These are phyloP conservation scores for Corynascus novoguineensis DNA, from an alignment of 495 filamentous ascomycete species.

Conservation along the genomic window DNA sequence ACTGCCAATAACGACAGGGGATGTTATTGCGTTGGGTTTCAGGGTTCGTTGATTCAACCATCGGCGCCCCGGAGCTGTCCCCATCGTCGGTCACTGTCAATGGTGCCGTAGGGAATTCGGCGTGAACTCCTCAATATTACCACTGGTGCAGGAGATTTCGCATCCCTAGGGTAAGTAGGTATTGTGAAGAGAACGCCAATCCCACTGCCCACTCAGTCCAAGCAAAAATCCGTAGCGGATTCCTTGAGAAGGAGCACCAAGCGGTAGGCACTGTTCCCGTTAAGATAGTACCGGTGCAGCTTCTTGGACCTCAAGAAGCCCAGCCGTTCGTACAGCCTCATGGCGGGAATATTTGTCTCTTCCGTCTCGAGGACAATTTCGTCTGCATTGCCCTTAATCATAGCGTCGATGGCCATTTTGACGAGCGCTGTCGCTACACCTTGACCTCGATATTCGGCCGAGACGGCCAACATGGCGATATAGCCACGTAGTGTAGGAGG, in stretches of 20 bases:
- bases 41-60: too few relatives aligned
- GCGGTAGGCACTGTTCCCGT: conserved; percentile 90
- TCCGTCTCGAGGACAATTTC: conserved; percentile 97
- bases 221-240: conserved; percentile 27
- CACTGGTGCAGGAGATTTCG: too few relatives aligned
- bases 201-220: conserved; percentile 5
- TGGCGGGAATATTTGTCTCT: conserved; percentile 85
- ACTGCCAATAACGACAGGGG: too few relatives aligned
- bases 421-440: conserved; percentile 93
- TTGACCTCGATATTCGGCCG: conserved; percentile 66
- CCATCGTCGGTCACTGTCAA: too few relatives aligned
- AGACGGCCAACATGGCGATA: conserved; percentile 95
- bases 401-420: conserved; percentile 83
- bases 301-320: conserved; percentile 92
- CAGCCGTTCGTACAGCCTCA: conserved; percentile 87
- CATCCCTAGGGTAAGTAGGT: neutral
- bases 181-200: neutral
- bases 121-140: too few relatives aligned
- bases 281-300: conserved; percentile 92
- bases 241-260: conserved; percentile 75
- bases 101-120: too few relatives aligned
- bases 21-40: too few relatives aligned
- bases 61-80: too few relatives aligned
- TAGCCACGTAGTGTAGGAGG: conserved; percentile 83
- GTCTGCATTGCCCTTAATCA: conserved; percentile 78